Conservation (phyloP, 257 asterid species). For the Marsdenia floribunda region DNA sequence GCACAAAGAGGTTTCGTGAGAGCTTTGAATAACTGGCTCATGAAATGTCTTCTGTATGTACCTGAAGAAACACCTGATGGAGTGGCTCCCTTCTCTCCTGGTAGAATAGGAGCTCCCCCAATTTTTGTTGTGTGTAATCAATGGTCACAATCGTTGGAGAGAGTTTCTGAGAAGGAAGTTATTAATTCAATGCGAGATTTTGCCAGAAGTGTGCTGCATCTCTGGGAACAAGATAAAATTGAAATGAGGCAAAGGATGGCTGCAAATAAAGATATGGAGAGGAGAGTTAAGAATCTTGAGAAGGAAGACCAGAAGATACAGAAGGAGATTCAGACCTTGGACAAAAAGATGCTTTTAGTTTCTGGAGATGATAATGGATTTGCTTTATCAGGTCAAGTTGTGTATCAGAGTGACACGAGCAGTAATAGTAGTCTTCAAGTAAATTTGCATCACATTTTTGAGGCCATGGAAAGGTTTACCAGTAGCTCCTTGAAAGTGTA, state of each 20-base stretch:
- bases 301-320: conserved; percentile 85
- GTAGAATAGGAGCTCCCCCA: conserved; percentile 92
- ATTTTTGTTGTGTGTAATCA: conserved; percentile 72
- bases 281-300: conserved; percentile 70
- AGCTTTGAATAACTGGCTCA: conserved; percentile 80
- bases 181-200: conserved; percentile 69
- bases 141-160: conserved; percentile 79
- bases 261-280: conserved; percentile 57
- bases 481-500: conserved; percentile 56
- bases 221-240: conserved; percentile 75
- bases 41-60: conserved; percentile 81
- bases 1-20: conserved; percentile 71
- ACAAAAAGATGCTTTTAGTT: conserved; percentile 50
- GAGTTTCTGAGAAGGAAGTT: conserved; percentile 80
- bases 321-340: conserved; percentile 79
- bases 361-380: conserved; percentile 41
- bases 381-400: conserved; percentile 54
- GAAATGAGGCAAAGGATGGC: conserved; percentile 68
- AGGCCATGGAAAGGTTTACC: conserved; percentile 84
- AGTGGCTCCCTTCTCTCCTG: conserved; percentile 80
- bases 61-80: conserved; percentile 97
- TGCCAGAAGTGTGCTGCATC: conserved; percentile 58
- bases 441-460: conserved; percentile 67
- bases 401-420: conserved; percentile 77
- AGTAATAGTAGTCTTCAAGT: conserved; percentile 66